Percentiles rank a stretch among this genome's conserved stretches.
Conservation (phyloP, 257 asterid genomes). For the Ocimum tenuiflorum region DNA sequence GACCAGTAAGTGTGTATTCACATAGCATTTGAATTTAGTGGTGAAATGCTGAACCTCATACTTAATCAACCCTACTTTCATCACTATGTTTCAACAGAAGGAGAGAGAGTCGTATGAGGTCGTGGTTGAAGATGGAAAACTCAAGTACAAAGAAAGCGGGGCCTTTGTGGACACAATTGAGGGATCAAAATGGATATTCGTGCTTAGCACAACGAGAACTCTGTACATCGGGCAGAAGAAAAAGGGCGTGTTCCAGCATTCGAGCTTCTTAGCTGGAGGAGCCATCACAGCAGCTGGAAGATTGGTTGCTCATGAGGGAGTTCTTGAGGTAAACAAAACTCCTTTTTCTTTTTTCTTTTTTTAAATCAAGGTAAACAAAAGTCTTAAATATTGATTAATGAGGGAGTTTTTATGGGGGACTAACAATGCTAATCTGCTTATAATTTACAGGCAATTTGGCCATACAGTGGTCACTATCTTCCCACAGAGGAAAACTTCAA, state of each 20-base stretch:
- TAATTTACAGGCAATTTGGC: constrained; percentile 72
- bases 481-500: constrained; percentile 87
- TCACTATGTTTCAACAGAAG: constrained; percentile 38
- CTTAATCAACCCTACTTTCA: not conserved
- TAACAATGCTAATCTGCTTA: not conserved
- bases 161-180: constrained; percentile 50
- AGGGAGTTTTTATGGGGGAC: not conserved
- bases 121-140: constrained; percentile 58
- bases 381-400: no score
- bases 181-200: constrained; percentile 91
- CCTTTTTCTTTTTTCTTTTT: no score
- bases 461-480: constrained; percentile 91
- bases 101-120: constrained; percentile 80
- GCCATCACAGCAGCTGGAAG: constrained; percentile 97
- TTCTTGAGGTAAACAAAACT: constrained; percentile 61
- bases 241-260: constrained; percentile 80
- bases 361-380: no score
- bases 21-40: not conserved
- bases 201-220: constrained; percentile 73
- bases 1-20: constrained; percentile 56
- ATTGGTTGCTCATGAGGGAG: constrained; percentile 62
- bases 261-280: constrained; percentile 89
- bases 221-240: constrained; percentile 75
- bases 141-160: constrained; percentile 56
- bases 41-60: not conserved